Evolutionary conservation across 2,329 filamentous ascomycete species (phyloP), one percentile per base, ranked within the genome.

Genomic region (Eurotiales sp.): DNA sequence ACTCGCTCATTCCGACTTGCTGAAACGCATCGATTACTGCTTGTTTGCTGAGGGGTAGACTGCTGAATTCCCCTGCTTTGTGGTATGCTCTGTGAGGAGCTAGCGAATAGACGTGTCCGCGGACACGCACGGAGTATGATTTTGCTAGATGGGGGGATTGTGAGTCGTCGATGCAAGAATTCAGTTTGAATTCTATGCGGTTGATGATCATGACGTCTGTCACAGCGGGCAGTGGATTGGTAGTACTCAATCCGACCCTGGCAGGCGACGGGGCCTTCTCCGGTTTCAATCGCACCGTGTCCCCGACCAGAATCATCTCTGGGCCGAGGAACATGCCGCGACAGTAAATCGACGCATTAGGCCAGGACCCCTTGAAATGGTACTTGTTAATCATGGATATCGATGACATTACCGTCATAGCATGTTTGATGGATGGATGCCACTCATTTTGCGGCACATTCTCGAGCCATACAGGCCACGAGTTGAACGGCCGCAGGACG

Each of bases 321-420:
- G 76, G 60, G 0, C 82, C 82, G 2, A 85, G 61, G 54, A 76
- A 84, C 6, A 83, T 71, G 0, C 77, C 81, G 44, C 73, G 71
- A 52, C 73, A 77, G 47, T 72, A 75, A n/a, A 85, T 70, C 0
- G 65, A 69, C 0, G 78, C 79, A 14, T 77, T 63, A 0, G 80
- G 79, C 79, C 81, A 83, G 1, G 56, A 62, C 0, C 81, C 81
- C 19, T 65, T 71, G 60, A 83, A 80, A 21, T 70, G 73, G 46
- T 75, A 72, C 47, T 76, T 80, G 7, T 78, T 75, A 1, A 82
- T 51, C 0, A 83, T 58, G 7, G 76, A 79, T 50, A 81, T 70
- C 0, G 77, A 78, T 2, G 78, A 75, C 61, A 77, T 75, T 5
- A 76, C 65, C 0, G 74, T 78, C 42, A 83, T 58, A 2, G 81